Base-by-base conservation (phyloP, 2,329 filamentous ascomycete genomes). In the Pseudocercospora cruenta region DNA sequence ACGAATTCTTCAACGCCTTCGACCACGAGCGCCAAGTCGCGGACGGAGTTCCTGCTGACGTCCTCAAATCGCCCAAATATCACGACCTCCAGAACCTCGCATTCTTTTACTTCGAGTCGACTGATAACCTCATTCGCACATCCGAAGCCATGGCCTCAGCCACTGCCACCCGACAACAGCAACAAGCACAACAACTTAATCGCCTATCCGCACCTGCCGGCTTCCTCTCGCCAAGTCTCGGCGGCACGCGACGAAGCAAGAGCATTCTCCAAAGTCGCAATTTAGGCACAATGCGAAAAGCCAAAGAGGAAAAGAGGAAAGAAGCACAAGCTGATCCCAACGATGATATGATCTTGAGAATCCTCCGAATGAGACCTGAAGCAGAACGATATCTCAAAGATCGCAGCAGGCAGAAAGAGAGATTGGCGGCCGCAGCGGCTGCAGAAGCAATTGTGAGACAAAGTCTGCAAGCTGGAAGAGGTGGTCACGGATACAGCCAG, bases 21-120 rank as follows among this genome's bases (percentile, higher is more conserved):
- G 94, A 97, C 73, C 93, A 97, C 74, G 87, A 91, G 75, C 90
- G 82, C 74, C 88, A 94, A 63, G 91, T 94, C 78, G 91, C 91
- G 24, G 87, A 95, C 67, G 95, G 95, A 70, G 93, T 99, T 2
- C 91, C 94, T 0, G 87, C 92, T 53, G 94, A 97, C 78, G 90
- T 97, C 33, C 86, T 99, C 76, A 97, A 96, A 80, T 96, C 93
- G 71, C 92, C 94, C 76, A 99, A 99, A 85, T 99, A 97, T 84
- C 94, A 97, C 82, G 95, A 99, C 79, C 88, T 99, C 62, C 92
- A 95, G 71, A 94, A 93, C 68, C 87, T 99, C 69, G 96, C 97
- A 82, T 99, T 98, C 85, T 99, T 98, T 84, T 99, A 99, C 83
- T 96, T 95, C 76, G 94, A 98, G 75, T 87, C 91, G 33, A 96